Evolutionary conservation across 2,329 filamentous ascomycete species (phyloP).

Genomic region (Neofusicoccum kwambonambiense): DNA sequence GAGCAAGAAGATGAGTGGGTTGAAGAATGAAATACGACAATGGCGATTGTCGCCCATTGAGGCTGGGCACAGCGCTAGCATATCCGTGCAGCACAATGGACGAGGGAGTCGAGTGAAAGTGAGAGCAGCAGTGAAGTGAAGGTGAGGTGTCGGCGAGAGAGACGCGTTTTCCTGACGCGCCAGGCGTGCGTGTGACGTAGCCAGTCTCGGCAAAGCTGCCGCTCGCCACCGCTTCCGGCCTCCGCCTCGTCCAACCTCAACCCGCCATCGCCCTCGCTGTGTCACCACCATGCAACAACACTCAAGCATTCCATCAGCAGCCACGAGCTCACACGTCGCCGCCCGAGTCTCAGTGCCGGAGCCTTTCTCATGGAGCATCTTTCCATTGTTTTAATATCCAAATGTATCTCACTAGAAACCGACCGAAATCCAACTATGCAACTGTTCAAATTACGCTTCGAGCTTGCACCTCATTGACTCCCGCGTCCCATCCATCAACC

Average conservation of each 20-base stretch:
- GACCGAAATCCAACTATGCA: slow-evolving; percentile 2
- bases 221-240: neutral
- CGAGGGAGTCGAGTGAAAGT: neutral
- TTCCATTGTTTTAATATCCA: slow-evolving; percentile 8
- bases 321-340: neutral
- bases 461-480: neutral
- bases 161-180: neutral
- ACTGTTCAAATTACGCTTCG: neutral
- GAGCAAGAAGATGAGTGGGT: neutral
- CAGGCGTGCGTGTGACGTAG: neutral
- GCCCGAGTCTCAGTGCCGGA: neutral
- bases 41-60: neutral
- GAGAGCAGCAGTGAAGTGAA: neutral
- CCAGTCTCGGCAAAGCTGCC: slow-evolving; percentile 4
- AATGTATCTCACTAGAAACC: neutral
- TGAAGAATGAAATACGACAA: neutral
- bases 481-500: neutral
- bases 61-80: neutral
- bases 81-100: neutral
- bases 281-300: neutral
- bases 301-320: neutral
- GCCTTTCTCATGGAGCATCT: neutral
- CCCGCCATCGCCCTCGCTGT: neutral
- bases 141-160: neutral
- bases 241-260: neutral